Conservation (phyloP, 1,284 basidiomycete genomes). For the Moesziomyces globuligerus region DNA sequence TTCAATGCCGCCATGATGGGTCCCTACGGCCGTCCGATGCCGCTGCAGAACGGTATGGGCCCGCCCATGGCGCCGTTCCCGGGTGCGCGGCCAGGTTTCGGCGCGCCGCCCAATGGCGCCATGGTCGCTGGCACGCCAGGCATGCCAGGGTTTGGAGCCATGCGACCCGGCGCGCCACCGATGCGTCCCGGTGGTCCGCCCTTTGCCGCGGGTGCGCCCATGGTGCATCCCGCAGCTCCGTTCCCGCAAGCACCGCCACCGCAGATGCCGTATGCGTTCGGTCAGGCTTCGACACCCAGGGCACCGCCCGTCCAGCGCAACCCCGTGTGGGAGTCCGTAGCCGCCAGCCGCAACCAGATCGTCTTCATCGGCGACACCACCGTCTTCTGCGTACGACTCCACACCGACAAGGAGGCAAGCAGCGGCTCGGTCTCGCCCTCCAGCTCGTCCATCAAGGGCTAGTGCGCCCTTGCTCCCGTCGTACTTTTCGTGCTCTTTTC, state of each 20-base stretch:
- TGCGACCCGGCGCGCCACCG: constrained; percentile 27
- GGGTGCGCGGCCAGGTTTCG: constrained; percentile 35
- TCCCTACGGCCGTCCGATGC: constrained; percentile 21
- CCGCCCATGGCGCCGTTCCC: constrained; percentile 33
- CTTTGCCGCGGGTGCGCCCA: constrained; percentile 23
- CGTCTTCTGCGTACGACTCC: constrained; percentile 58
- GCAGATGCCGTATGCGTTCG: constrained; percentile 50
- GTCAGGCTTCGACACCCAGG: constrained; percentile 29
- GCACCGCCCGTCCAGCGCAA: constrained; percentile 55
- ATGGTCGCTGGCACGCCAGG: constrained; percentile 37
- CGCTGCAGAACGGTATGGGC: constrained; percentile 34
- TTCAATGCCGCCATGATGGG: constrained; percentile 46
- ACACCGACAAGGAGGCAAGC: constrained; percentile 36
- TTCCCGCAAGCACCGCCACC: constrained; percentile 28
- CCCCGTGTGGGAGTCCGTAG: constrained; percentile 61
- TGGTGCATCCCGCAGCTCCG: constrained; percentile 32
- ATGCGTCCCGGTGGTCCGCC: constrained; percentile 33
- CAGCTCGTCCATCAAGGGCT: constrained; percentile 30
- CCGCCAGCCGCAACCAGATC: constrained; percentile 62
- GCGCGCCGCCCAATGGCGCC: constrained; percentile 23
- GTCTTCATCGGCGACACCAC: constrained; percentile 63
- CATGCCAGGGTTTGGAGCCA: constrained; percentile 11
- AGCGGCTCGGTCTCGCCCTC: constrained; percentile 36
- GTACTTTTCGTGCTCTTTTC: no score
- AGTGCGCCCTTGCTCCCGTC: no score